A percentile compares a stretch with the other conserved stretches of the same genome.
phyloP scores from a whole-genome alignment of 495 filamentous ascomycete species.

The Cudoniella acicularis region DNA sequence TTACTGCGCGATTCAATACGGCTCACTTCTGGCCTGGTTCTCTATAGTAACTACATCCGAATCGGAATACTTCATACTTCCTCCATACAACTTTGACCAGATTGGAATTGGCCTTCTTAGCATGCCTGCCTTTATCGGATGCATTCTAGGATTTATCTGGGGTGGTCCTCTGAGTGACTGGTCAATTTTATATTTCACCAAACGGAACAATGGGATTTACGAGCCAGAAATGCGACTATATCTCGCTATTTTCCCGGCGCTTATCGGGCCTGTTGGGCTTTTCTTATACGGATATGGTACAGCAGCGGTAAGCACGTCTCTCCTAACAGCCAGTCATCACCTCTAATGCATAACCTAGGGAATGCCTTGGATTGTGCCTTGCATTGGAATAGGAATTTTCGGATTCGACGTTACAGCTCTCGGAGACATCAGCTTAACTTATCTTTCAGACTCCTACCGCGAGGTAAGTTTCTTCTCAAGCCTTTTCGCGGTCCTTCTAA shows the following conservation, averaged over 20 bases:
- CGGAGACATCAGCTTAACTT: conserved; percentile 29
- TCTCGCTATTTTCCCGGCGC: conserved; percentile 21
- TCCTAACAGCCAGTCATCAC: not conserved
- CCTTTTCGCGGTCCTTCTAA: not conserved
- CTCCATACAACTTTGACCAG: conserved; percentile 37
- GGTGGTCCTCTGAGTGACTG: conserved; percentile 38
- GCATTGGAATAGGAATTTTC: conserved; percentile 28
- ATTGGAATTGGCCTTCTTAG: conserved; percentile 35
- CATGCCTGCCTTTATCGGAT: conserved; percentile 35
- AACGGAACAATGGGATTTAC: conserved; percentile 37
- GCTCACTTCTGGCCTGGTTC: conserved; percentile 31
- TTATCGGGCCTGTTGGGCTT: conserved; percentile 27
- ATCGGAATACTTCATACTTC: conserved; percentile 29
- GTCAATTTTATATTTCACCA: conserved; percentile 35
- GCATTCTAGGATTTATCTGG: conserved; percentile 32
- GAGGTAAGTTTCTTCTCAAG: conserved; percentile 25
- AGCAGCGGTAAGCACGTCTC: conserved; percentile 9
- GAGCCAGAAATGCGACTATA: conserved; percentile 42
- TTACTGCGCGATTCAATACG: conserved; percentile 37
- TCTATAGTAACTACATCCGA: conserved; percentile 32
- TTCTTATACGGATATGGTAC: conserved; percentile 35
- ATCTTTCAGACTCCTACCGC: conserved; percentile 35
- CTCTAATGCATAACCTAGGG: conserved; percentile 13
- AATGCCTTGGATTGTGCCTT: conserved; percentile 30
- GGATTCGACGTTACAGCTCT: conserved; percentile 30